Evolutionary conservation across 2,329 filamentous ascomycete genomes (phyloP).

Genomic region (Alternaria hordeiaustralica): DNA sequence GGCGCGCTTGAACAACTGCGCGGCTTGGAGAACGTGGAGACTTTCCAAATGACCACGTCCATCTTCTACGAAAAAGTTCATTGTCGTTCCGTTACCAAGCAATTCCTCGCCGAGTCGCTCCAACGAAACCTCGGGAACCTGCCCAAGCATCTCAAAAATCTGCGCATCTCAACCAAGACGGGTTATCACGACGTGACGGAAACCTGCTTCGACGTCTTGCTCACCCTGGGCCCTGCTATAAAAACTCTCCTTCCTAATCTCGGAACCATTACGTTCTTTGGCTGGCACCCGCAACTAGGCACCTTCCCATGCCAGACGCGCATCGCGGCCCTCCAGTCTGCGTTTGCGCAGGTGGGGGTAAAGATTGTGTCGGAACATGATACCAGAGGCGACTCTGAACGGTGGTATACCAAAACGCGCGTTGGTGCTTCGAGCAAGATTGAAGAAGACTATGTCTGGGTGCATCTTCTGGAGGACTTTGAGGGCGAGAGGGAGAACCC

Average conservation of each 20-base stretch:
- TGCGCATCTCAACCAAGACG: background rate
- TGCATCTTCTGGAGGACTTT: background rate
- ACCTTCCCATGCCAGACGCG: slow-evolving; percentile 6
- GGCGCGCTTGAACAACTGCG: background rate
- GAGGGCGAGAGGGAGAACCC: background rate
- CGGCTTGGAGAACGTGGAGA: background rate
- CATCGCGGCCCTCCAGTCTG: background rate
- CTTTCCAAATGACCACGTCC: background rate
- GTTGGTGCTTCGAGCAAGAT: background rate
- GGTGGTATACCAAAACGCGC: background rate
- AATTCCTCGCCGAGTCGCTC: background rate
- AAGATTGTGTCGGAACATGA: background rate
- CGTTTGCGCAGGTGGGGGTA: background rate
- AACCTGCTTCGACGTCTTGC: background rate
- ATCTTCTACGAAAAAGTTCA: background rate
- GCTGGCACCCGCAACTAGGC: slow-evolving; percentile 5
- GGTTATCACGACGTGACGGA: background rate
- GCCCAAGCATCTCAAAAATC: background rate
- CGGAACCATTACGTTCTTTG: background rate
- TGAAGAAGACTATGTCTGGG: slow-evolving; percentile 7
- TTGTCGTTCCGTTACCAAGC: background rate
- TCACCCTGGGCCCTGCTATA: background rate
- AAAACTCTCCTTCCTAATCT: background rate
- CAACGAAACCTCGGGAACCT: background rate
- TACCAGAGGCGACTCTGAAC: background rate